A percentile compares a stretch with the other conserved stretches of the same genome.
Evolutionary conservation across 176 grass and related monocot genomes (phyloP).

Genomic region (Avena insularis): DNA sequence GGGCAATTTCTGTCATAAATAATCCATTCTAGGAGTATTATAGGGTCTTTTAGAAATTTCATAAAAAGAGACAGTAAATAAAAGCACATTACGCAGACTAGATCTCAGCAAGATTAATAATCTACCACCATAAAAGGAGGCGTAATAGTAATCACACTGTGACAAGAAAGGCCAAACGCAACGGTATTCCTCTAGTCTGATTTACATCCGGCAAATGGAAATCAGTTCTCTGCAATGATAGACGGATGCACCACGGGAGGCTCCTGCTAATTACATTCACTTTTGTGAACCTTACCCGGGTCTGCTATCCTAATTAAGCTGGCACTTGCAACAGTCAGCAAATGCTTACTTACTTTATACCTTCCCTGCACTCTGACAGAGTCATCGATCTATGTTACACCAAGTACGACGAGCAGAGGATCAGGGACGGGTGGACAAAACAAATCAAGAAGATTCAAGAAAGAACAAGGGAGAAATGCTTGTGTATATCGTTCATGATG

Average conservation of each 20-base stretch:
- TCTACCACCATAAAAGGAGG: too few relatives aligned
- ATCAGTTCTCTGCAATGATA: conserved; percentile 30
- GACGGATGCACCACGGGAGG: conserved; percentile 1
- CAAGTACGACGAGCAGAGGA: conserved; percentile 28
- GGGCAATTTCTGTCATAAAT: too few relatives aligned
- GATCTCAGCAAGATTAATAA: too few relatives aligned
- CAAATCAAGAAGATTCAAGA: conserved; percentile 49
- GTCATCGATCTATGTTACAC: conserved; percentile 39
- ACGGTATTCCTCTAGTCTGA: not conserved
- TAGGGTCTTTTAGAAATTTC: too few relatives aligned
- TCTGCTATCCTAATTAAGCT: conserved; percentile 10
- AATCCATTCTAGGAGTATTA: too few relatives aligned
- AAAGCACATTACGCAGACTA: too few relatives aligned
- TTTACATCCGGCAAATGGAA: conserved; percentile 37
- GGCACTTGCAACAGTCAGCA: conserved; percentile 51
- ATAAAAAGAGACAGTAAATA: too few relatives aligned
- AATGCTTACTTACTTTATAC: conserved; percentile 30
- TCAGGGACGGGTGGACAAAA: conserved; percentile 35
- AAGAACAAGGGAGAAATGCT: conserved; percentile 21
- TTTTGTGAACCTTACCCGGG: not conserved
- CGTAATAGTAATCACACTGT: too few relatives aligned
- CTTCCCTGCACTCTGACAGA: conserved; percentile 27
- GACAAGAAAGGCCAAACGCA: too few relatives aligned
- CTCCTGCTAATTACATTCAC: conserved; percentile 47
- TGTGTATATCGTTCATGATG: not conserved